Conservation (phyloP, 1,139 yeast genomes). For the Suhomyces choctaworum region DNA sequence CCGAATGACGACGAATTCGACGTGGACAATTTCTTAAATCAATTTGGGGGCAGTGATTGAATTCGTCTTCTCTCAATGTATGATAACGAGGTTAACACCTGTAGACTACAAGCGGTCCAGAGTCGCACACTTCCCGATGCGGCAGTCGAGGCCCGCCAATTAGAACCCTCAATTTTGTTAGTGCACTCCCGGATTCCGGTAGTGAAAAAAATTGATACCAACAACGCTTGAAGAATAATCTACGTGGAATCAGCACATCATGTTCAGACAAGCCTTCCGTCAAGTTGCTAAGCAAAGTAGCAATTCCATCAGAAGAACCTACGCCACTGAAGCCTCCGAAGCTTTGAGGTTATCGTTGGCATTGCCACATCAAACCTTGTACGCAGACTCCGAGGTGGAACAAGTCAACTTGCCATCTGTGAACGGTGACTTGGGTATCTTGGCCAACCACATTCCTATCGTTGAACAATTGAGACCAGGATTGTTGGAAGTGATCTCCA, state of each 20-base stretch:
- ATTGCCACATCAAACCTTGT: slow-evolving; percentile 77
- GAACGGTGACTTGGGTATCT: slow-evolving; percentile 95
- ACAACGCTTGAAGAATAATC: neutral
- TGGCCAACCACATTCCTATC: slow-evolving; percentile 97
- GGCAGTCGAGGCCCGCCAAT: slow-evolving; percentile 36
- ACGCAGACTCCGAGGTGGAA: slow-evolving; percentile 54
- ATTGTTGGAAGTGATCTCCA: slow-evolving; percentile 85
- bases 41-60: slow-evolving; percentile 35
- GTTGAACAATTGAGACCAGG: slow-evolving; percentile 98
- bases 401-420: slow-evolving; percentile 97
- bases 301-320: slow-evolving; percentile 70
- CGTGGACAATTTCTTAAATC: slow-evolving; percentile 49
- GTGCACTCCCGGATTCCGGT: slow-evolving; percentile 13
- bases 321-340: slow-evolving; percentile 82
- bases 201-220: slow-evolving; percentile 12
- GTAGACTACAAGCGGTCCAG: too few relatives aligned
- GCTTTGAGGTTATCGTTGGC: slow-evolving; percentile 87
- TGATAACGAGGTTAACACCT: too few relatives aligned
- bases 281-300: slow-evolving; percentile 66
- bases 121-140: slow-evolving; percentile 23
- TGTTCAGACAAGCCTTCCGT: slow-evolving; percentile 73
- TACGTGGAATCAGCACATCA: slow-evolving; percentile 19
- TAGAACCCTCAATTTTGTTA: slow-evolving; percentile 21
- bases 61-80: too few relatives aligned
- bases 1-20: slow-evolving; percentile 45